These are phyloP conservation scores for Microdochium nivale DNA, from an alignment of 2,329 filamentous ascomycete species.

Conservation along the genomic window DNA sequence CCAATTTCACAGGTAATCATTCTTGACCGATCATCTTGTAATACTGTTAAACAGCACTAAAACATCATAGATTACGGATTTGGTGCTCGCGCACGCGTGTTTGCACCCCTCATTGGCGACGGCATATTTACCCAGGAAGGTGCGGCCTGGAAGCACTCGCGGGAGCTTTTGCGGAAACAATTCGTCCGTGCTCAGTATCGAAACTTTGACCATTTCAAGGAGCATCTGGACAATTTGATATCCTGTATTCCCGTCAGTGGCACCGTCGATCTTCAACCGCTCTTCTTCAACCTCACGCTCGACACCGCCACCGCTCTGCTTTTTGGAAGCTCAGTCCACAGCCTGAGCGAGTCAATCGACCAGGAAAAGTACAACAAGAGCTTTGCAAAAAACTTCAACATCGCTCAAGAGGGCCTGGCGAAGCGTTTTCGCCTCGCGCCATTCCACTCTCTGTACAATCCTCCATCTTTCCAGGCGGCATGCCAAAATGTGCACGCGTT, in stretches of 20 bases:
- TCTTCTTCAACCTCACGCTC: constrained; percentile 48
- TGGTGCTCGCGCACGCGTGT: constrained; percentile 19
- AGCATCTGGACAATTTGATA: constrained; percentile 15
- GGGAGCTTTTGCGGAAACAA: constrained; percentile 25
- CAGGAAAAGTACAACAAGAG: constrained; percentile 8
- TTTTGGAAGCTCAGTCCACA: constrained; percentile 37
- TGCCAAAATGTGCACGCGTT: constrained; percentile 7
- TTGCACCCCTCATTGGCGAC: constrained; percentile 22
- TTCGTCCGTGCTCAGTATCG: constrained; percentile 22
- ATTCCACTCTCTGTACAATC: constrained; percentile 14
- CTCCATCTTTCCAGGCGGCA: constrained; percentile 17
- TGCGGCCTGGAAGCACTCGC: constrained; percentile 24
- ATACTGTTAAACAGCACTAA: too few relatives aligned
- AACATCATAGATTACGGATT: constrained; percentile 21
- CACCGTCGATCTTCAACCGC: constrained; percentile 38
- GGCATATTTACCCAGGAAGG: constrained; percentile 31
- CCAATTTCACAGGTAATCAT: constrained; percentile 12
- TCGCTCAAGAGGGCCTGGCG: constrained; percentile 21
- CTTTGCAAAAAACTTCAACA: constrained; percentile 27
- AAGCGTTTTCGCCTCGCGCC: constrained; percentile 16
- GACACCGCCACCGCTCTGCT: constrained; percentile 49
- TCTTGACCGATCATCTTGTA: background rate
- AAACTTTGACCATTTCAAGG: constrained; percentile 21
- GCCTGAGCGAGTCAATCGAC: constrained; percentile 8
- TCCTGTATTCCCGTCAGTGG: constrained; percentile 9